Evolutionary conservation across 2,329 filamentous ascomycete genomes (phyloP).

Genomic region (Emmonsia crescens): DNA sequence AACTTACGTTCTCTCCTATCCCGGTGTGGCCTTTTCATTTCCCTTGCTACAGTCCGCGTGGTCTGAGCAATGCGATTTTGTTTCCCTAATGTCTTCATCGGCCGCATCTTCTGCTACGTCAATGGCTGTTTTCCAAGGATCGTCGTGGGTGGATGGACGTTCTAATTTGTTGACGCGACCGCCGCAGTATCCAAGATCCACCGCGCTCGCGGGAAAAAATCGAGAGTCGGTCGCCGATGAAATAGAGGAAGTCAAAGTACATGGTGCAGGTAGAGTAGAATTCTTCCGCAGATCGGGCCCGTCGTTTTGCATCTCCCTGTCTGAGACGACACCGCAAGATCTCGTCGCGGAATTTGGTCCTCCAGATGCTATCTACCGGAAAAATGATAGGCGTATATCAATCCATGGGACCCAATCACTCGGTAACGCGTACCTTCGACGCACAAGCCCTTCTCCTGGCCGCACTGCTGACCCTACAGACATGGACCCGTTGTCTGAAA

Average conservation of each 20-base stretch:
- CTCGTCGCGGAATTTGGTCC: slow-evolving; percentile 82
- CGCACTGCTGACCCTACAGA: slow-evolving; percentile 43
- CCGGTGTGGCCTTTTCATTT: slow-evolving; percentile 88
- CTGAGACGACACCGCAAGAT: slow-evolving; percentile 85
- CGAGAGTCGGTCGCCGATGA: slow-evolving; percentile 81
- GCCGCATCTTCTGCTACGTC: slow-evolving; percentile 65
- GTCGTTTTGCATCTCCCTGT: slow-evolving; percentile 62
- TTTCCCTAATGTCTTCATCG: slow-evolving; percentile 70
- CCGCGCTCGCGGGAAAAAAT: slow-evolving; percentile 56
- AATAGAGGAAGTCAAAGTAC: slow-evolving; percentile 66
- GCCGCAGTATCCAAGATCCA: slow-evolving; percentile 62
- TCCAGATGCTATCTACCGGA: slow-evolving; percentile 86
- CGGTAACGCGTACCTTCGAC: slow-evolving; percentile 37
- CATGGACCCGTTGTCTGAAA: slow-evolving; percentile 63
- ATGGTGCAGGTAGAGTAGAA: slow-evolving; percentile 69
- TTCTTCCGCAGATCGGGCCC: slow-evolving; percentile 59
- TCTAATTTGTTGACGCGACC: slow-evolving; percentile 63
- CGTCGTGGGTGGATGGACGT: slow-evolving; percentile 80
- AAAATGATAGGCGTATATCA: slow-evolving; percentile 77
- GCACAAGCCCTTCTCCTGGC: slow-evolving; percentile 27
- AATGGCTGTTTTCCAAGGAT: slow-evolving; percentile 83
- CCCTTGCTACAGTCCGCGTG: slow-evolving; percentile 63
- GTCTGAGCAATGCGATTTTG: slow-evolving; percentile 65
- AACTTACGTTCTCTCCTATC: slow-evolving; percentile 85
- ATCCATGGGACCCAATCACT: slow-evolving; percentile 56